These are phyloP conservation scores for Volvariella volvacea DNA, from an alignment of 1,284 basidiomycete species.

Conservation along the genomic window DNA sequence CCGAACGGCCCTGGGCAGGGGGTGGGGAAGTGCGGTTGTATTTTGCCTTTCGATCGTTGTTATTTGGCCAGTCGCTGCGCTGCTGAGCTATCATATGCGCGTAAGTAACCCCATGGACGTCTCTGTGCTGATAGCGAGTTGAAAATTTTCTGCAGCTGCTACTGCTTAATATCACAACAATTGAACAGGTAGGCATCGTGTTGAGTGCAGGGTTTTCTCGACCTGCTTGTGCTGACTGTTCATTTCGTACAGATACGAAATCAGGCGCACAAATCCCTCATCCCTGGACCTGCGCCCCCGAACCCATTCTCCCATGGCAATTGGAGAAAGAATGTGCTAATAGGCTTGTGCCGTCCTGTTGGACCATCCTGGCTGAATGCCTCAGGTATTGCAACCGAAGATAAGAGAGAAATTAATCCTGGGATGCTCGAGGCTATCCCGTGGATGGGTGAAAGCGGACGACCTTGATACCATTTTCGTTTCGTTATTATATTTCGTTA, in stretches of 20 bases:
- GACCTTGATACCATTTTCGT: background rate
- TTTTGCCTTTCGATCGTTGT: constrained; percentile 65
- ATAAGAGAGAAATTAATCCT: constrained; percentile 63
- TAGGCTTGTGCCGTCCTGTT: constrained; percentile 64
- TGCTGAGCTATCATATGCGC: constrained; percentile 79
- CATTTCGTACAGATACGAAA: constrained; percentile 54
- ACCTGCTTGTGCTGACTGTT: constrained; percentile 2
- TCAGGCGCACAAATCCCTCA: constrained; percentile 67
- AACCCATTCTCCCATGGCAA: constrained; percentile 76
- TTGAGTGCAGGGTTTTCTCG: constrained; percentile 2
- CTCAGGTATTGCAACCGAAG: constrained; percentile 50
- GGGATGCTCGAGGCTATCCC: constrained; percentile 20
- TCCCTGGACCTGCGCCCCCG: constrained; percentile 53
- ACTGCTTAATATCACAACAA: constrained; percentile 82
- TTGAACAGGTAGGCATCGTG: constrained; percentile 71
- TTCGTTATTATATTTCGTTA: background rate
- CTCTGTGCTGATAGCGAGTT: too few relatives aligned
- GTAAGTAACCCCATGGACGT: constrained; percentile 53
- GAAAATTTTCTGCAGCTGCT: constrained; percentile 49
- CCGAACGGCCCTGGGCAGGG: constrained; percentile 46
- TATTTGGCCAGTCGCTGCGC: constrained; percentile 75
- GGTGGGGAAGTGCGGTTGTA: constrained; percentile 72
- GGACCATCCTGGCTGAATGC: constrained; percentile 68
- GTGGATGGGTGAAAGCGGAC: constrained; percentile 8
- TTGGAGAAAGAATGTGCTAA: constrained; percentile 61